phyloP scores from a whole-genome alignment of 495 filamentous ascomycete species.

The Margaritispora aquatica region DNA sequence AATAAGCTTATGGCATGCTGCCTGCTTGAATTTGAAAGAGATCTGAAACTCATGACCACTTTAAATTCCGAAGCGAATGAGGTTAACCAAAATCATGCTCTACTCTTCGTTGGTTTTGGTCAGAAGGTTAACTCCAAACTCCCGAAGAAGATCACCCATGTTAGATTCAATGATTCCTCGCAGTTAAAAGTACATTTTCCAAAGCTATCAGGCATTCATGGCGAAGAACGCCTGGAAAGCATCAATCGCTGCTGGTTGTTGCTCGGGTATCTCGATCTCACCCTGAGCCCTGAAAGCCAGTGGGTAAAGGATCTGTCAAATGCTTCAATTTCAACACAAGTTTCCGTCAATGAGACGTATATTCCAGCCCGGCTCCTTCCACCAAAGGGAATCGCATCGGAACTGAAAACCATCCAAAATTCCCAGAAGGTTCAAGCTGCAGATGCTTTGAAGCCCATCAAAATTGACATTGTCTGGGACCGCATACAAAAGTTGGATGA shows the following conservation, averaged over 20 bases:
- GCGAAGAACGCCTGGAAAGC: not conserved
- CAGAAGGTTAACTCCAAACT: not conserved
- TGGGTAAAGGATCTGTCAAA: not conserved
- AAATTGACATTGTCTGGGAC: not conserved
- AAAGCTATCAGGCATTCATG: not conserved
- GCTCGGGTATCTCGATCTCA: not conserved
- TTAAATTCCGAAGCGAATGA: too few relatives aligned
- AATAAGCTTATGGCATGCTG: not conserved
- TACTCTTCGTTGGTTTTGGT: not conserved
- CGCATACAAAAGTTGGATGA: not conserved
- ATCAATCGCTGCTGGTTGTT: not conserved
- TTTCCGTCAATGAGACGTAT: not conserved
- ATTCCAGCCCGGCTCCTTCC: not conserved
- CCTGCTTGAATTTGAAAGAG: not conserved
- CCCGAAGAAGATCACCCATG: not conserved
- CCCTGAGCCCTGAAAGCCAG: not conserved
- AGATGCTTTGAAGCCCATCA: not conserved
- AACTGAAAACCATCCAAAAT: not conserved
- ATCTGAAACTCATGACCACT: not conserved
- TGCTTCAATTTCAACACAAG: not conserved
- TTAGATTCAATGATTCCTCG: not conserved
- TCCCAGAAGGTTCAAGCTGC: not conserved
- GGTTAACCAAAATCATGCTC: not conserved
- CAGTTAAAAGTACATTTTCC: not conserved
- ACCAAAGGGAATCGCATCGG: not conserved